Base-by-base conservation (phyloP, 768 basidiomycete genomes). In the Sarcodon sp. region DNA sequence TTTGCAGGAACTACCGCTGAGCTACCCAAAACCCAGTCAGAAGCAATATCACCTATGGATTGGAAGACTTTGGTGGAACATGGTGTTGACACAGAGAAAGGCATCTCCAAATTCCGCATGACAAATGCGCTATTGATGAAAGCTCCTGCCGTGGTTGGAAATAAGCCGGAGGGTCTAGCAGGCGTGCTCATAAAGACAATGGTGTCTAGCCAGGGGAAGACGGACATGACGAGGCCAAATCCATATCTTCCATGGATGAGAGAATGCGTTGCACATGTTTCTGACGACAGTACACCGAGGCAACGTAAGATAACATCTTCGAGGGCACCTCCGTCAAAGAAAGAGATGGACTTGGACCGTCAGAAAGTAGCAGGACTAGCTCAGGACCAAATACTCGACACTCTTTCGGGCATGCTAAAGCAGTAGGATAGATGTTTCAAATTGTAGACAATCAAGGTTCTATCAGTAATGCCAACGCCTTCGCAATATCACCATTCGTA, bases 401-500 rank as follows among this genome's bases (percentile, higher is more conserved):
- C n/a, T 36, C 33, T 47, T n/a, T 33, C 16, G 39, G 39, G 21
- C 36, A 47, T 47, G 33, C 10, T 47, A 32, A 31, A 27, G 4
- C 21, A 2, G 21, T 27, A 27, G 21, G 21, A 27, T 27, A 27
- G 2, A 27, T 27, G 21, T 27, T 27, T 27, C 4, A 27, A 27
- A 27, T 27, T 27, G 21, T 27, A 27, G 21, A 27, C 21, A 27
- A 4, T 27, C 21, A 27, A 27, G 21, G 21, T 27, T 27, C 21
- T 18, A 65, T 53, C 33, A 59, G 57, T 31, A 46, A 47, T 35
- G 55, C 47, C 4, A 85, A 63, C 10, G 80, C 69, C 55, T 76
- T 75, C 6, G 52, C 54, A 1, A 83, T 44, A 52, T 80, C 73
- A 16, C 73, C 79, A 7, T 68, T 66, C 53, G 79, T 68, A 41